phyloP scores from a whole-genome alignment of 257 asterid genomes.

The Hygrophila difformis region DNA sequence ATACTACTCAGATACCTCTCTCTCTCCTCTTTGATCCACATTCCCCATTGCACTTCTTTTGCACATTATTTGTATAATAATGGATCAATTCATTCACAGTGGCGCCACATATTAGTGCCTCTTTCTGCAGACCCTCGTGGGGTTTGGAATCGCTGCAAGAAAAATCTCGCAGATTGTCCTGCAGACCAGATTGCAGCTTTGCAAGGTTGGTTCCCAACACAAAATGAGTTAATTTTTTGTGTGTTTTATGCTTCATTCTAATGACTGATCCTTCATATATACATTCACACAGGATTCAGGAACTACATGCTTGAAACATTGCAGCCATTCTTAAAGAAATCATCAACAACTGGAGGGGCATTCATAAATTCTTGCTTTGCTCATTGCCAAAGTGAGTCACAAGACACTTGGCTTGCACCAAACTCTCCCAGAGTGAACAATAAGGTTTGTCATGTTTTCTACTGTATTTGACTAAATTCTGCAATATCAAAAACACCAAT shows the following conservation, averaged over 20 bases:
- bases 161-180: conserved; percentile 45
- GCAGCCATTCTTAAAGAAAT: conserved; percentile 34
- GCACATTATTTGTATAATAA: too few relatives aligned
- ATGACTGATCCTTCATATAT: not conserved
- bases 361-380: conserved; percentile 85
- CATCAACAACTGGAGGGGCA: conserved; percentile 83
- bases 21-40: not conserved
- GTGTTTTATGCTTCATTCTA: not conserved
- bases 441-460: conserved; percentile 35
- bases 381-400: conserved; percentile 88
- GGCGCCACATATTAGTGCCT: conserved; percentile 78
- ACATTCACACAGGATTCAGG: conserved; percentile 52
- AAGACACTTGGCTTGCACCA: conserved; percentile 77
- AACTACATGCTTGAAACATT: conserved; percentile 58
- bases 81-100: conserved; percentile 38
- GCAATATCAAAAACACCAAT: too few relatives aligned
- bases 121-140: conserved; percentile 82
- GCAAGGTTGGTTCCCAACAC: conserved; percentile 48
- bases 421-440: conserved; percentile 67
- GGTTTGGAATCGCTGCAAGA: conserved; percentile 81
- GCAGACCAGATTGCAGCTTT: conserved; percentile 43
- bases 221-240: too few relatives aligned
- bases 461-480: not conserved
- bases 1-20: too few relatives aligned
- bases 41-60: not conserved